These are phyloP conservation scores for Dictyostelium firmibasis DNA, from an alignment of 78 protist species.

Conservation along the genomic window DNA sequence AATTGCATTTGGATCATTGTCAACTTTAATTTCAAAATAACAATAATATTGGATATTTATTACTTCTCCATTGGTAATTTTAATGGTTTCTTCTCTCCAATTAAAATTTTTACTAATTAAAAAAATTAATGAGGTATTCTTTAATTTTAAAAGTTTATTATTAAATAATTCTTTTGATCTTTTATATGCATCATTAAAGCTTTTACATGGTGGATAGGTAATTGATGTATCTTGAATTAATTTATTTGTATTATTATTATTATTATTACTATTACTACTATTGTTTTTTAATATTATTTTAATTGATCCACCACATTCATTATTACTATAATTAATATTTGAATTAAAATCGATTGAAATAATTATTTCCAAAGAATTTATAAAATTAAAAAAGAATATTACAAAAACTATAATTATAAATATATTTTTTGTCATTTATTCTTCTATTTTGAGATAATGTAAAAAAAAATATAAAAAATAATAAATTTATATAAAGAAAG, in stretches of 20 bases:
- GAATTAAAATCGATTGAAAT: neutral
- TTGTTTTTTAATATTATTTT: neutral
- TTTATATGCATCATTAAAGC: neutral
- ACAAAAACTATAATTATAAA: no score
- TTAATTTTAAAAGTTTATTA: no score
- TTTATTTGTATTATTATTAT: no score
- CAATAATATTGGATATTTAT: neutral
- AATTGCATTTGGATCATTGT: neutral
- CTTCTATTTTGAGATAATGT: no score
- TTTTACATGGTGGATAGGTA: neutral
- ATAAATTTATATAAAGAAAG: no score
- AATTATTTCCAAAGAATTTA: neutral
- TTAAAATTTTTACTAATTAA: no score
- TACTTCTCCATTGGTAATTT: no score
- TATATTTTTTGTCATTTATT: no score
- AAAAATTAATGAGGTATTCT: no score
- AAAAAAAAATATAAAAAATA: no score
- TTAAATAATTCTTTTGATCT: neutral
- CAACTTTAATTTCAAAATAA: neutral
- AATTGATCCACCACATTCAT: neutral
- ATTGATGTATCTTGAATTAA: neutral
- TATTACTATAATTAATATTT: neutral
- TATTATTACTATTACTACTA: neutral
- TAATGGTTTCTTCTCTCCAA: no score
- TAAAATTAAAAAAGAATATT: neutral